Conservation (phyloP, 305 asterid genomes). For the Lippia alba region DNA sequence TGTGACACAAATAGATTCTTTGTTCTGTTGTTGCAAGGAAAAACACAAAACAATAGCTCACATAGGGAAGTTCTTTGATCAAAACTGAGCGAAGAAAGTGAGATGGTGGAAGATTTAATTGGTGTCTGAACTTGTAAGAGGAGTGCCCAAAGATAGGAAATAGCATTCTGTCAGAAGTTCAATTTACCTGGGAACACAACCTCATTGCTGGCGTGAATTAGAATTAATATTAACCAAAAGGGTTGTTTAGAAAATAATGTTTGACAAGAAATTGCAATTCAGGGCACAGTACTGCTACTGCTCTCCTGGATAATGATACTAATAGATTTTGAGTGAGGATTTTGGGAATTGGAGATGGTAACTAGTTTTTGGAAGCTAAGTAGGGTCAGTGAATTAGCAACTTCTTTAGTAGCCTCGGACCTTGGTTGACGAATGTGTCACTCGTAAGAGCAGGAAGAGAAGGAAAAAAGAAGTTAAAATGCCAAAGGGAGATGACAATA, state of each 20-base stretch:
- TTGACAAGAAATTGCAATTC: not conserved
- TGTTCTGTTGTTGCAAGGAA: not conserved
- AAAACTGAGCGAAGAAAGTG: not conserved
- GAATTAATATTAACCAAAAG: not conserved
- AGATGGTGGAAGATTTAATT: conserved; percentile 7
- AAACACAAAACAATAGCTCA: not conserved
- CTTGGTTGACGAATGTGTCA: not conserved
- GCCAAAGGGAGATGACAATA: not conserved
- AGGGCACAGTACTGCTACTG: not conserved
- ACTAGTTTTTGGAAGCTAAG: not conserved
- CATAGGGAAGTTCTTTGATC: not conserved
- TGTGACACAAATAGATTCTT: not conserved
- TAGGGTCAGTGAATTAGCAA: not conserved
- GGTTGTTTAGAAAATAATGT: not conserved
- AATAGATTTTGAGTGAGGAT: not conserved
- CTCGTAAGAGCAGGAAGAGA: not conserved
- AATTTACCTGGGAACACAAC: not conserved
- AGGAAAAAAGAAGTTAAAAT: not conserved
- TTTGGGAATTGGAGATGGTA: not conserved
- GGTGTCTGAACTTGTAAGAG: not conserved
- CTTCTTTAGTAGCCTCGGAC: conserved; percentile 16
- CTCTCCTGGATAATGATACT: not conserved
- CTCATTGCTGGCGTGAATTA: not conserved
- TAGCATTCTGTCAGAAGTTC: not conserved
- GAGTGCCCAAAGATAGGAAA: not conserved